Evolutionary conservation across 2,329 filamentous ascomycete genomes (phyloP), one percentile per base, ranked within the genome.

Genomic region (Colletotrichum spinosum): DNA sequence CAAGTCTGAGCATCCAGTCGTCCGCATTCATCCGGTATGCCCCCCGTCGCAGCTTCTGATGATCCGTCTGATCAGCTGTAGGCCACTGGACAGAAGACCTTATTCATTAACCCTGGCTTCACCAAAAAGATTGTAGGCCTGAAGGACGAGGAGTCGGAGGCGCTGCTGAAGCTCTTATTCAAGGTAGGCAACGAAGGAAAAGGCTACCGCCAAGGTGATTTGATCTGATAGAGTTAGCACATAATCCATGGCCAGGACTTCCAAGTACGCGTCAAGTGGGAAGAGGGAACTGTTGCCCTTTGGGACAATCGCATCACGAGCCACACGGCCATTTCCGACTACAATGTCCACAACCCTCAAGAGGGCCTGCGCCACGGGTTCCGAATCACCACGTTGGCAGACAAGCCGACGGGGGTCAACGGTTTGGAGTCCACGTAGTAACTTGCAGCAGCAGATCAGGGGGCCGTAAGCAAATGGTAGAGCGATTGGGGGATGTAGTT

Each of bases 141-240:
- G 73, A 97, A 97, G 79, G 92, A 93, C 74, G 93, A 97, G 74
- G 94, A 97, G 74, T 93, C 90, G 2, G 93, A 97, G 69, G 84
- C 84, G 52, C 80, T 94, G 9, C 83, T 94, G 60, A 88, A 92
- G 72, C 91, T 94, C 77, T 80, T 94, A 7, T 93, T 82, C 69
- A 77, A 82, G 64, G 75, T 76, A 63, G 2, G 69, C 59, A 4
- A 1, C 10, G 41, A 25, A 13, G 17, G 17, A 8, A 15, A 11
- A 8, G 11, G 6, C 39, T 51, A 9, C 13, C 12, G n/a, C 10
- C 25, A 5, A 2, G 17, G 6, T 3, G 13, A 8, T 4, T 25
- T 58, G 7, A 63, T 17, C 15, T 2, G 1, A 48, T 13, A n/a
- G 41, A 3, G 4, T 25, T 25, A 77, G 72, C 83, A 86, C 67